Evolutionary conservation across 2,329 filamentous ascomycete species (phyloP), one percentile per base, ranked within the genome.

Genomic region (Podosphaera xanthii): DNA sequence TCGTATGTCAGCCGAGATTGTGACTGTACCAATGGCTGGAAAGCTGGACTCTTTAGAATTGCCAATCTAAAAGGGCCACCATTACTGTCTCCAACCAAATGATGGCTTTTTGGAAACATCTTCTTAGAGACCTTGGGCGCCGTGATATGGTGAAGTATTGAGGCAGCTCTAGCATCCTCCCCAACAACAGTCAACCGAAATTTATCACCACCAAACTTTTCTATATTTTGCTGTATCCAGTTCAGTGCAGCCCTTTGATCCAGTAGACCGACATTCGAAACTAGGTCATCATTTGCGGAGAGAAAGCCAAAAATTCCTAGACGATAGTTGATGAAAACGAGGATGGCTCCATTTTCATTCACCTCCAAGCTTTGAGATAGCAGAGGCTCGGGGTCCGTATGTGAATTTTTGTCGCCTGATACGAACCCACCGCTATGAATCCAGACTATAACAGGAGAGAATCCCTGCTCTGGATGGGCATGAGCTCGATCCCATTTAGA

Each of bases 211-310:
- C 78, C 77, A 63, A 81, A 81, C 9, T 72, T 66, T 62, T 73
- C 68, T 54, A 80, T 78, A 62, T 79, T 69, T 48, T 73, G 65
- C 59, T 77, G 72, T 2, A 81, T 72, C 79, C 79, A 82, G 63
- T 79, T 69, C 4, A 82, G 69, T 31, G 76, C 77, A 33, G 78
- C 69, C 10, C 76, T 71, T 64, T 81, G 78, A 60, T 81, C 77
- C 58, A 74, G 70, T 0, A 79, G 68, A 2, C 72, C 77, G 7
- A 71, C 72, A 63, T 80, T 80, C 2, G 74, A 69, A 2, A 70
- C 70, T 3, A 74, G 75, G 60, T 72, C 68, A 10, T 56, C 63
- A 10, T 72, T 70, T 72, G 8, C 76, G 69, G 14, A 76, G 14
- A 68, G 63, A 30, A 67, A 66, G 2, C 68, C 64, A 63, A 66